Base-by-base conservation (phyloP, 129 eudicot species). In the Logfia minima region DNA sequence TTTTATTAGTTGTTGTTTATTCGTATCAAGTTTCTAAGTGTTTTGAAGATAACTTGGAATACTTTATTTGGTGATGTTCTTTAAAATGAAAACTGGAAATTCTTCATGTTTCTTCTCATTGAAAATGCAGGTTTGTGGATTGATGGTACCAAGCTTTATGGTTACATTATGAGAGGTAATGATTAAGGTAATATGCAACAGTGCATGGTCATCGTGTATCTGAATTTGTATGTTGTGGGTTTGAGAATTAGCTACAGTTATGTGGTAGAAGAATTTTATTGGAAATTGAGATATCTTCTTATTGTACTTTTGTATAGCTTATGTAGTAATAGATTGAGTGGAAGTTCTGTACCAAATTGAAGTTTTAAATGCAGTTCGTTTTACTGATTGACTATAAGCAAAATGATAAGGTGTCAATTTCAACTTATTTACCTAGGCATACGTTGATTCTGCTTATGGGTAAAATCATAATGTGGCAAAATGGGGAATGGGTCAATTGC, bases 241-340 rank as follows among this genome's bases (percentile, higher is more conserved):
- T 64, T 66, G 72, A 75, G 32, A 23, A 63, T 13, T 29, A 45
- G 72, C 18, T 28, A 41, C 5, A 63, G 8, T 63, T 63, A 64
- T 41, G 61, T n/a, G 29, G 11, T 75, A 24, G 43, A 62, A 35
- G 17, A 74, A 26, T 26, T 39, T 45, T 13, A 8, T 6, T 39
- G 43, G 78, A 74, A 73, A 60, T 31, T 61, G 41, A 24, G n/a
- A 74, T 13, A 22, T 74, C 58, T 22, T 74, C 58, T 35, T 23
- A 9, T 24, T 37, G 24, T 16, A 59, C 67, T n/a, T 29, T 8
- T 29, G 63, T 45, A 22, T 13, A 19, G 37, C 35, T 41, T 18
- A 59, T 37, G 4, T 23, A 8, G 66, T 65, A 29, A 29, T 29
- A 29, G 32, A 28, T n/a, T 65, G 21, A 28, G 13, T 14, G 13